Conservation (phyloP, 2,329 filamentous ascomycete species). For the Penicillium sp. region DNA sequence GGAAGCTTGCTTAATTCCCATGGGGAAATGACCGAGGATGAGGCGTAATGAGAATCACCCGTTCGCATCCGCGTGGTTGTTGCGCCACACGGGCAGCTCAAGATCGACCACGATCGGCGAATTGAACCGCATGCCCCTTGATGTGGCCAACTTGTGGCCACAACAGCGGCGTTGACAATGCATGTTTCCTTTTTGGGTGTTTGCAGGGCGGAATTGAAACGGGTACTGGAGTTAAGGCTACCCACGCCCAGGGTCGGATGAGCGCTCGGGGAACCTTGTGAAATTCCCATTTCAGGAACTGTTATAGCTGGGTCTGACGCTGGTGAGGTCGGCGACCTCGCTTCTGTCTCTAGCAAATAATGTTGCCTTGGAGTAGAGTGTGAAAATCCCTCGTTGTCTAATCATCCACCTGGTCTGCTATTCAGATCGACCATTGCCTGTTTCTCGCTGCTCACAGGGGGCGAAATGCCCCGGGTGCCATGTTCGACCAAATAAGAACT, state of each 20-base stretch:
- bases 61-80: constrained; percentile 8
- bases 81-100: constrained; percentile 60
- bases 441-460: constrained; percentile 51
- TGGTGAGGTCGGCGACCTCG: constrained; percentile 4
- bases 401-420: constrained; percentile 36
- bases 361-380: neutral
- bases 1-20: neutral
- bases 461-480: constrained; percentile 28
- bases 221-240: constrained; percentile 4
- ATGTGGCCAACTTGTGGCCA: constrained; percentile 65
- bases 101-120: constrained; percentile 83
- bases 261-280: neutral
- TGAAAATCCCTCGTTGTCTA: constrained; percentile 31
- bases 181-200: constrained; percentile 63
- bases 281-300: constrained; percentile 3
- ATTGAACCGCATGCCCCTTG: constrained; percentile 61
- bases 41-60: constrained; percentile 10
- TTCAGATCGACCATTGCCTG: constrained; percentile 54
- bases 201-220: constrained; percentile 14
- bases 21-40: constrained; percentile 1
- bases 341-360: neutral
- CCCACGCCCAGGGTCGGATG: constrained; percentile 9
- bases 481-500: constrained; percentile 9
- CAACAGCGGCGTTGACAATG: constrained; percentile 74
- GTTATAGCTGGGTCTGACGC: constrained; percentile 10